Evolutionary conservation across 345 rosid genomes (phyloP).

Genomic region (Rhodamnia argentea): DNA sequence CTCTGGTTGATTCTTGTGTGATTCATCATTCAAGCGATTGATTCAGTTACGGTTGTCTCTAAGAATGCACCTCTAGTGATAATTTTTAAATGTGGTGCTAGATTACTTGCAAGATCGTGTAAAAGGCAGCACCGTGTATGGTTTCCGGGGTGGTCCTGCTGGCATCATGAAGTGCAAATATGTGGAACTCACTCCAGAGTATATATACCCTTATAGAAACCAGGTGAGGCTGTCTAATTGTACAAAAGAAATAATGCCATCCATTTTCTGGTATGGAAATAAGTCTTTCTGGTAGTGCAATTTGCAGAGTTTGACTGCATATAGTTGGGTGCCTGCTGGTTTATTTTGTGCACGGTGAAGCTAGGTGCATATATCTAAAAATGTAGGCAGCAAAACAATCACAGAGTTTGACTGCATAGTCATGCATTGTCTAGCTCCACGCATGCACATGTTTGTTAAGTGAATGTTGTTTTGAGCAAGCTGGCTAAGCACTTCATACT

Average conservation of each 20-base stretch:
- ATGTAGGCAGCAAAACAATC: not conserved
- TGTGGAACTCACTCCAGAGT: constrained; percentile 57
- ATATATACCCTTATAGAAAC: constrained; percentile 73
- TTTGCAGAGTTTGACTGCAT: not conserved
- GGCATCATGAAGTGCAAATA: constrained; percentile 95
- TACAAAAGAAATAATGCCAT: not conserved
- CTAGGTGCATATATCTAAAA: not conserved
- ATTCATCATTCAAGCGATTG: not conserved
- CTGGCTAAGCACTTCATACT: not conserved
- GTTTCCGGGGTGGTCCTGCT: constrained; percentile 96
- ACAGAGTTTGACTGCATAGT: not conserved
- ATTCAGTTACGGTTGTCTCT: not conserved
- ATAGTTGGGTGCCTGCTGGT: not conserved
- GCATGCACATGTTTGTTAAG: not conserved
- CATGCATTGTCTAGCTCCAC: not conserved
- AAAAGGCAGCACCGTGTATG: constrained; percentile 70
- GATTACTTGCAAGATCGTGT: constrained; percentile 79
- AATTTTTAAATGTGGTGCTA: constrained; percentile 7
- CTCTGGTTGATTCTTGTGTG: not conserved
- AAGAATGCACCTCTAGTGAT: not conserved
- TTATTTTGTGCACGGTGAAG: not conserved
- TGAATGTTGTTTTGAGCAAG: not conserved
- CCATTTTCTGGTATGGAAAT: not conserved
- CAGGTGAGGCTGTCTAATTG: constrained; percentile 37
- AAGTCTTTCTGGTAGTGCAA: not conserved